phyloP scores from a whole-genome alignment of 1,284 basidiomycete genomes.

The Neonothopanus nambi region DNA sequence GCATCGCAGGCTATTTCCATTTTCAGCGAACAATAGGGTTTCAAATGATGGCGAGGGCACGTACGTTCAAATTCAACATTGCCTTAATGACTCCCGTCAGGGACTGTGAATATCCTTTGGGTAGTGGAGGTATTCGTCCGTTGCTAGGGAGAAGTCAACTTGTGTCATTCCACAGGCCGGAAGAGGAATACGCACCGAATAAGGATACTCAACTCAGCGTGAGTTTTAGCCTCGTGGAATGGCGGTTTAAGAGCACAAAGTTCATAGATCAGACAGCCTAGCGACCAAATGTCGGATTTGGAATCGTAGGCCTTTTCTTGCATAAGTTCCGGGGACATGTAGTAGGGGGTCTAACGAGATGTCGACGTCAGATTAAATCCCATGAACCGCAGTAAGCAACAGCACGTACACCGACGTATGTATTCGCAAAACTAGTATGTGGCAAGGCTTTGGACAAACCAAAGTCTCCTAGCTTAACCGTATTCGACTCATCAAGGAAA shows the following conservation, averaged over 20 bases:
- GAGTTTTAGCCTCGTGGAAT: conserved; percentile 89
- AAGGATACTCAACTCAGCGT: conserved; percentile 78
- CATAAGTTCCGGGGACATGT: conserved; percentile 98
- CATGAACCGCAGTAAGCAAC: not conserved
- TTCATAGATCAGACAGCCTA: conserved; percentile 95
- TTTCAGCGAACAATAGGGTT: conserved; percentile 3
- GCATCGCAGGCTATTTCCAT: conserved; percentile 72
- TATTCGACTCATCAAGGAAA: conserved; percentile 78
- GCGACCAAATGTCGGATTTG: conserved; percentile 97
- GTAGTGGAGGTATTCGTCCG: conserved; percentile 84
- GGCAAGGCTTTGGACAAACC: conserved; percentile 91
- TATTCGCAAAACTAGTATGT: conserved; percentile 87
- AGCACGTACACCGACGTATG: conserved; percentile 87
- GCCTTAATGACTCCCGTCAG: conserved; percentile 76
- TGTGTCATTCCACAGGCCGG: conserved; percentile 8
- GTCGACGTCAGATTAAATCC: no score
- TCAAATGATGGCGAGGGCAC: conserved; percentile 25
- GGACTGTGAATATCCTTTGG: conserved; percentile 76
- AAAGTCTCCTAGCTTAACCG: conserved; percentile 94
- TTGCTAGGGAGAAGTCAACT: conserved; percentile 46
- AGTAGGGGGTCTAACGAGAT: conserved; percentile 82
- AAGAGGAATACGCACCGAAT: conserved; percentile 58
- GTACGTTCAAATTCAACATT: conserved; percentile 85
- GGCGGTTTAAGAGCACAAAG: conserved; percentile 90
- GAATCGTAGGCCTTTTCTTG: conserved; percentile 96